Conservation (phyloP, 495 filamentous ascomycete genomes). For the Penicillium steckii region DNA sequence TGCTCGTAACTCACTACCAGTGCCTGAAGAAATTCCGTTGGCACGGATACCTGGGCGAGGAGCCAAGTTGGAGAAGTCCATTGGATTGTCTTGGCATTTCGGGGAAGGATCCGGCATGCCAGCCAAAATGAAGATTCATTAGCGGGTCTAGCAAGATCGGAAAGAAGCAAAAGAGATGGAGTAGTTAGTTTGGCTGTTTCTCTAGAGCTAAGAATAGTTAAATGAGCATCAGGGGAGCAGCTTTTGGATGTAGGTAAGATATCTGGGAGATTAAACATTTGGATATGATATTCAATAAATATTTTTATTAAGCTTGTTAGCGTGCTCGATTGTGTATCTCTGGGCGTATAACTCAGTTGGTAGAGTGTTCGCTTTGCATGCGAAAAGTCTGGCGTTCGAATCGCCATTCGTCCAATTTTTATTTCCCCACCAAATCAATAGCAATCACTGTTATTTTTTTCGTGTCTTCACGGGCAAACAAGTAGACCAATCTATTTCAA, state of each 20-base stretch:
- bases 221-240: too few relatives aligned
- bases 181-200: too few relatives aligned
- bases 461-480: not conserved
- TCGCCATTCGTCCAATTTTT: not conserved
- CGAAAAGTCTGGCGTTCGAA: not conserved
- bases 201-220: too few relatives aligned
- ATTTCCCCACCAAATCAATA: not conserved
- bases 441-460: too few relatives aligned
- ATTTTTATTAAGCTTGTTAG: not conserved
- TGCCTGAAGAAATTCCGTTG: not conserved
- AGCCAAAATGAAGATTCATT: too few relatives aligned
- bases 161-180: too few relatives aligned
- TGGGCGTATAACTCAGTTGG: not conserved
- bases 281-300: not conserved
- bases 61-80: not conserved
- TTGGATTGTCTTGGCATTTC: not conserved
- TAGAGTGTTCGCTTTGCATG: conserved; percentile 1
- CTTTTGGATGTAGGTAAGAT: too few relatives aligned
- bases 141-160: too few relatives aligned
- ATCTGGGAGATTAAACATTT: not conserved
- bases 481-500: not conserved
- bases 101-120: too few relatives aligned
- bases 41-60: too few relatives aligned
- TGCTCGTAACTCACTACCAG: not conserved
- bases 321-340: not conserved